A percentile compares a stretch with the other conserved stretches of the same genome.
Evolutionary conservation across 208 protist genomes (phyloP).

Genomic region (Phytomonas sp.): DNA sequence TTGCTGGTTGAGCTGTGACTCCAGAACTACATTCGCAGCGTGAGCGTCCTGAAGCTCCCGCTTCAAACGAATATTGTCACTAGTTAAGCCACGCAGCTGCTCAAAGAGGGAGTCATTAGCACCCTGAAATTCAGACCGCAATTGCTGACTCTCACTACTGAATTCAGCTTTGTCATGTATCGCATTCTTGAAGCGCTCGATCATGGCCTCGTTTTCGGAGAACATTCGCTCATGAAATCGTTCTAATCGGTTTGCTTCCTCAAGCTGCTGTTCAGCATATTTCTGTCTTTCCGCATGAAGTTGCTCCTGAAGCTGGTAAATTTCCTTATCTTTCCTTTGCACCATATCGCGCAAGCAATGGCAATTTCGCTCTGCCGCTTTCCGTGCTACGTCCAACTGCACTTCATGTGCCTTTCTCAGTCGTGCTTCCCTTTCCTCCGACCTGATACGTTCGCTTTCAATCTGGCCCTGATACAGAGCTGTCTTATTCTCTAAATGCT

Average conservation of each 20-base stretch:
- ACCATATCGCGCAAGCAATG: conserved; percentile 70
- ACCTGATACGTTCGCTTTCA: conserved; percentile 54
- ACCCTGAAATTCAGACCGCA: conserved; percentile 9
- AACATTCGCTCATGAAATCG: conserved; percentile 77
- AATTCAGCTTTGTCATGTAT: conserved; percentile 48
- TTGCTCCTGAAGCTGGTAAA: conserved; percentile 65
- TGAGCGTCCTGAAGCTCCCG: conserved; percentile 54
- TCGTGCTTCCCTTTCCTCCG: conserved; percentile 43
- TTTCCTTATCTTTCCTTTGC: conserved; percentile 56
- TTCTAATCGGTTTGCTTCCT: conserved; percentile 78
- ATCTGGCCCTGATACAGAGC: conserved; percentile 45
- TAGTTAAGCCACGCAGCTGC: conserved; percentile 57
- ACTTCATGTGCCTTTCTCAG: conserved; percentile 55
- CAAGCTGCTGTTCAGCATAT: conserved; percentile 56
- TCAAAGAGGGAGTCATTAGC: conserved; percentile 21
- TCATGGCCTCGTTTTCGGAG: conserved; percentile 74
- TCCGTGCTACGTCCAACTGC: conserved; percentile 58
- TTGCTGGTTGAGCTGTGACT: conserved; percentile 57
- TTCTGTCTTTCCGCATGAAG: conserved; percentile 67
- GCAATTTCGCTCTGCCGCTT: conserved; percentile 74
- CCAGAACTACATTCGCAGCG: conserved; percentile 57
- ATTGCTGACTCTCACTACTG: conserved; percentile 12
- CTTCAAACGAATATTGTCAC: conserved; percentile 57
- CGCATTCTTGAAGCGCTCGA: conserved; percentile 69
- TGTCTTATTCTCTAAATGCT: conserved; percentile 30